phyloP scores from a whole-genome alignment of 2,329 filamentous ascomycete genomes.

The Aureobasidium zeae region DNA sequence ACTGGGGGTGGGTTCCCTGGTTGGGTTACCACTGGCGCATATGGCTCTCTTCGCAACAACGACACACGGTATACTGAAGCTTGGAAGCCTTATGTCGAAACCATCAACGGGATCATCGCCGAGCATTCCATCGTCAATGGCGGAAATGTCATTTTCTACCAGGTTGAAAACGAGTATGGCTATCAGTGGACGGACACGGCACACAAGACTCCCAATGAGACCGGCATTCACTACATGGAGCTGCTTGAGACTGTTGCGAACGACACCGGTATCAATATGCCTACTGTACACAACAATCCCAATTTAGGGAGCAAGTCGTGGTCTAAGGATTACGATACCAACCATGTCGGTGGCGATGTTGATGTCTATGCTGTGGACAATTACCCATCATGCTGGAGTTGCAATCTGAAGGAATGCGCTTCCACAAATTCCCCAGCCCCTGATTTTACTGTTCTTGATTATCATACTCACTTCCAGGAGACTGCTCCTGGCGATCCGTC shows the following conservation, averaged over 20 bases:
- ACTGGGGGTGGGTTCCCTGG: slow-evolving; percentile 53
- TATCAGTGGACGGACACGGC: slow-evolving; percentile 16
- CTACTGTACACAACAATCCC: slow-evolving; percentile 50
- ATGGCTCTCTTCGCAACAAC: slow-evolving; percentile 44
- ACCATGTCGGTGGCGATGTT: slow-evolving; percentile 47
- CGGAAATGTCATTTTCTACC: slow-evolving; percentile 48
- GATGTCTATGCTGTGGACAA: slow-evolving; percentile 24
- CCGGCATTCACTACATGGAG: slow-evolving; percentile 45
- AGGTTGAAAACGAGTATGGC: slow-evolving; percentile 49
- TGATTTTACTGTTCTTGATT: slow-evolving; percentile 43
- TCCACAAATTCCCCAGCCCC: slow-evolving; percentile 50
- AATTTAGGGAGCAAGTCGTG: slow-evolving; percentile 51
- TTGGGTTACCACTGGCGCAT: slow-evolving; percentile 53
- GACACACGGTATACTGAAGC: slow-evolving; percentile 41
- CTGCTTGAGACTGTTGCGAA: slow-evolving; percentile 45
- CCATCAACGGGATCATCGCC: slow-evolving; percentile 42
- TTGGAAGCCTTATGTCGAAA: slow-evolving; percentile 42
- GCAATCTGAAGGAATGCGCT: slow-evolving; percentile 52
- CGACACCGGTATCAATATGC: slow-evolving; percentile 49
- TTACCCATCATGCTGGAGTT: slow-evolving; percentile 52
- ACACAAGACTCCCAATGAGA: slow-evolving; percentile 38
- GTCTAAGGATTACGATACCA: slow-evolving; percentile 47
- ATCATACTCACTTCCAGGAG: slow-evolving; percentile 35
- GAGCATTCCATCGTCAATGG: slow-evolving; percentile 49
- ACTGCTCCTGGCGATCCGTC: slow-evolving; percentile 40